Evolutionary conservation across 345 rosid genomes (phyloP).

Genomic region (Salix caprea): DNA sequence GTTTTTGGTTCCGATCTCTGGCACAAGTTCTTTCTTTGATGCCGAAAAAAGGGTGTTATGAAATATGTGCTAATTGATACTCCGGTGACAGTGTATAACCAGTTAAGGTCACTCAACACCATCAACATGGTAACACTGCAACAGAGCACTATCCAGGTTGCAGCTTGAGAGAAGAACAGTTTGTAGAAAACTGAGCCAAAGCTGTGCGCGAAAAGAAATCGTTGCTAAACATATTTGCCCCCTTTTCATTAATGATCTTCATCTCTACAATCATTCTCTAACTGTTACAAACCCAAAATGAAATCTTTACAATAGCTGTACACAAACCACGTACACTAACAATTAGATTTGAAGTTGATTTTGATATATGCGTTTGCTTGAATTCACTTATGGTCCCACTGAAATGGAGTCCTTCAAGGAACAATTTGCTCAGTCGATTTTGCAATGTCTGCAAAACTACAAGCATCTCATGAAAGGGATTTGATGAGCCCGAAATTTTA

Average conservation of each 20-base stretch:
- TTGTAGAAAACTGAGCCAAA: background rate
- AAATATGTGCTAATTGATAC: too few relatives aligned
- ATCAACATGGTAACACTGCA: background rate
- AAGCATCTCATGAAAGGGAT: constrained; percentile 34
- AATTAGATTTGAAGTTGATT: background rate
- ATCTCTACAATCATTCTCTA: background rate
- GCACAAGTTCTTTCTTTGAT: too few relatives aligned
- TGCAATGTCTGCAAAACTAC: background rate
- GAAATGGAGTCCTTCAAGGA: background rate
- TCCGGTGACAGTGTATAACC: too few relatives aligned
- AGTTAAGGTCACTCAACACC: too few relatives aligned
- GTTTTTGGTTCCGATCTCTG: too few relatives aligned
- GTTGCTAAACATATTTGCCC: background rate
- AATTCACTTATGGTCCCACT: background rate
- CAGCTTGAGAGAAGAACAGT: background rate
- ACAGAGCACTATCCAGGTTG: background rate
- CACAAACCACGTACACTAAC: background rate
- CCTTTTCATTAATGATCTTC: background rate
- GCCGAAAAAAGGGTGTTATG: too few relatives aligned
- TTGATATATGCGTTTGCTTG: background rate
- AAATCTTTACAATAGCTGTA: background rate
- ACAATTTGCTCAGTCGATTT: background rate
- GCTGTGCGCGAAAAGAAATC: background rate
- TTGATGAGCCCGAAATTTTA: constrained; percentile 44
- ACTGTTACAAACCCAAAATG: background rate